phyloP scores from a whole-genome alignment of 331 rosid genomes.

The Quercus lobata region DNA sequence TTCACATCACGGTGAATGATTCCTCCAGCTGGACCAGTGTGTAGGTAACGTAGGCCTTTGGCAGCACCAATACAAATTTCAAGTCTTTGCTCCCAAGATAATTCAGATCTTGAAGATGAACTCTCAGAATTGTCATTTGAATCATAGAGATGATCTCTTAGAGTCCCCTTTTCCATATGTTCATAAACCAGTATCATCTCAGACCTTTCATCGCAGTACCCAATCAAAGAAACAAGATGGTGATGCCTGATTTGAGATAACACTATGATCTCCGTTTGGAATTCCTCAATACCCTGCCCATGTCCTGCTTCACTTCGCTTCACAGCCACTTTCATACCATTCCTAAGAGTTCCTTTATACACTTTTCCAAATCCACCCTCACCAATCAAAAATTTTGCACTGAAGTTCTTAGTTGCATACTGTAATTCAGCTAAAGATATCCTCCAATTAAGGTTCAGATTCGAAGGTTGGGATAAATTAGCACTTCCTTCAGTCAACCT shows the following conservation, averaged over 20 bases:
- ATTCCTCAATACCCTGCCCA: slow-evolving; percentile 44
- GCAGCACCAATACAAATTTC: slow-evolving; percentile 60
- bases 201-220: slow-evolving; percentile 46
- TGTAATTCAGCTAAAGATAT: slow-evolving; percentile 35
- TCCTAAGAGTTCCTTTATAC: slow-evolving; percentile 27
- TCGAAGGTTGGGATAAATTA: slow-evolving; percentile 17
- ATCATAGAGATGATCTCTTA: slow-evolving; percentile 45
- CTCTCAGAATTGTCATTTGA: background rate
- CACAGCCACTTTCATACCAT: slow-evolving; percentile 42
- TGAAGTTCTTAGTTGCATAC: slow-evolving; percentile 36
- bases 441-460: slow-evolving; percentile 26
- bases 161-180: slow-evolving; percentile 49
- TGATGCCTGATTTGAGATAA: slow-evolving; percentile 51
- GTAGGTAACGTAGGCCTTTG: slow-evolving; percentile 53
- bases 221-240: slow-evolving; percentile 49
- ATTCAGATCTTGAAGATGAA: slow-evolving; percentile 10
- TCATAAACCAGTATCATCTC: slow-evolving; percentile 62
- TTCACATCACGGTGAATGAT: slow-evolving; percentile 63
- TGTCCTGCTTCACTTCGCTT: slow-evolving; percentile 35
- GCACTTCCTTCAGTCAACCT: slow-evolving; percentile 19
- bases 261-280: slow-evolving; percentile 46
- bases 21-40: slow-evolving; percentile 44
- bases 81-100: slow-evolving; percentile 57
- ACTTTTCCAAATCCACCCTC: slow-evolving; percentile 54
- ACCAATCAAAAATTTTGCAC: slow-evolving; percentile 29